Conservation (phyloP, 116 monocot species). For the Iris pallida region DNA sequence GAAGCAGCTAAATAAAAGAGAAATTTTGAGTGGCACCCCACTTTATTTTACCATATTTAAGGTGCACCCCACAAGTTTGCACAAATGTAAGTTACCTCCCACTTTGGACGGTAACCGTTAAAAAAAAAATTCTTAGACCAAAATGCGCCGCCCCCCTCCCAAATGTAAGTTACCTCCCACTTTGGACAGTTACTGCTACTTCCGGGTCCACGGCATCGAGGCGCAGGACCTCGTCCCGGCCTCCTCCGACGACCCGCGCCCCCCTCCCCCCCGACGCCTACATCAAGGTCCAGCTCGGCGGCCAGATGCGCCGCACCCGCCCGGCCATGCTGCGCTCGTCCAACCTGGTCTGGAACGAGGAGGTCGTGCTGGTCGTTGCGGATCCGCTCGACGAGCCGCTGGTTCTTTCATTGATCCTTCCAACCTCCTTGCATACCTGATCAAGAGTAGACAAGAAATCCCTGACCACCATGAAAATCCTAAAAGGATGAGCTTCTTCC, state of each 20-base stretch:
- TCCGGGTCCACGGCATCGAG: too few species aligned
- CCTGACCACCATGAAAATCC: constrained; percentile 66
- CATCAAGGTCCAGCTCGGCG: constrained; percentile 41
- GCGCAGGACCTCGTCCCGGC: constrained; percentile 58
- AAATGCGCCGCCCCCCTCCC: too few species aligned
- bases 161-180: too few species aligned
- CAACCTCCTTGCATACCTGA: constrained; percentile 69
- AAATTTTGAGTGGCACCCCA: too few species aligned
- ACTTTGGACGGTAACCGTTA: too few species aligned
- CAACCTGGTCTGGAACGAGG: constrained; percentile 66
- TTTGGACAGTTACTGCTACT: too few species aligned
- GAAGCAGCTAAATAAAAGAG: too few species aligned
- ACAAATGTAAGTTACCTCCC: too few species aligned
- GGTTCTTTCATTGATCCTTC: constrained; percentile 34
- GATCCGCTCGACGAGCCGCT: too few species aligned
- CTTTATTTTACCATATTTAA: too few species aligned
- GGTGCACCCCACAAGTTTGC: too few species aligned
- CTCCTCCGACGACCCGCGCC: constrained; percentile 14
- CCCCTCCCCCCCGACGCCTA: constrained; percentile 17
- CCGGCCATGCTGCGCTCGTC: constrained; percentile 16
- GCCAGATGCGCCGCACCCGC: constrained; percentile 37
- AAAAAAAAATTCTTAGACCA: too few species aligned
- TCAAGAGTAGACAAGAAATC: constrained; percentile 62
- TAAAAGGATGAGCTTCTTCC: constrained; percentile 66
- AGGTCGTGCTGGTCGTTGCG: constrained; percentile 62